Base-by-base conservation (phyloP, 495 filamentous ascomycete species). In the Aspergillus baeticus region DNA sequence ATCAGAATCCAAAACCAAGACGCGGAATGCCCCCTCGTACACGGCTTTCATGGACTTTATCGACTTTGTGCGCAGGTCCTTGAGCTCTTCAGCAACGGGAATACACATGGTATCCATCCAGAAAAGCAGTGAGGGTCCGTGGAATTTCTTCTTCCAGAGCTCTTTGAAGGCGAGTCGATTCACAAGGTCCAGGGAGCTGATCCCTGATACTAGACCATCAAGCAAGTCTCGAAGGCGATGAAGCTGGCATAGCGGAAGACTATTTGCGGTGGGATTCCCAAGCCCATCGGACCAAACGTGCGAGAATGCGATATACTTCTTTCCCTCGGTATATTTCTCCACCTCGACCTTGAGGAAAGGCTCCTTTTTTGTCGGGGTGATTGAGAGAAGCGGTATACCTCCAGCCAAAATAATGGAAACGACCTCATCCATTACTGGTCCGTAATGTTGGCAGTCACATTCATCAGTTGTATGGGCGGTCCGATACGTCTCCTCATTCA, bases 61-160 rank as follows among this genome's bases (percentile, higher is more conserved):
- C 1, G 49, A 22, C 26, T 41, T 42, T 2, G 49, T 29, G 35
- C 49, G 49, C 13, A 51, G 35, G 2, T 26, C 49, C 8, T 20
- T 18, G 20, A 39, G 37, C 26, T 51, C 36, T 23, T 39, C 21
- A 3, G 36, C 49, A 4, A 51, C 49, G 6, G 49, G 49, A 5
- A 51, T 51, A 22, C 49, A 51, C 35, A 51, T n/a, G 7, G 49
- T 51, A 18, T 51, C 49, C 49, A 51, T 51, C 49, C 49, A 51
- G 23, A 51, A 51, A 5, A 39, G 20, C 4, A 51, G 37, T 18
- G 49, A 51, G 35, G 49, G 36, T 1, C 49, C 49, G 23, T 42
- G 49, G 49, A 42, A 51, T 31, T 39, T 31, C 36, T 51, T 51
- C 14, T 39, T 51, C 49, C 49, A 51, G 35, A 51, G 49, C 10